Percentiles rank a stretch among this genome's conserved stretches.
Conservation (phyloP, 306 rosid species). For the Lithocarpus polystachyus region DNA sequence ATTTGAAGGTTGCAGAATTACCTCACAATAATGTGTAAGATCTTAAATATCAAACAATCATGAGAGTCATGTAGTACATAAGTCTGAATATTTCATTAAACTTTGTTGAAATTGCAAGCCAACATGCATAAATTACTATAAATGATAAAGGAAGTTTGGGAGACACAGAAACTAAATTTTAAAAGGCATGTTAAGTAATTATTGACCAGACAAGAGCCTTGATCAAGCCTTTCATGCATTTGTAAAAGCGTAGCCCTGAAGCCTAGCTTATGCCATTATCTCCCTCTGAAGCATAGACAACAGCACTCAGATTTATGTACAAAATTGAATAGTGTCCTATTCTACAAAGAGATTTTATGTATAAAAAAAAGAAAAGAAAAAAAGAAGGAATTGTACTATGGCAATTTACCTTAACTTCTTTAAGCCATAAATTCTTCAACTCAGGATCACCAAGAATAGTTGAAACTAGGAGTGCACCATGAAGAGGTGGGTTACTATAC, state of each 20-base stretch:
- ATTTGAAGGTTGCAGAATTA: no score
- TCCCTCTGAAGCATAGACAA: background rate
- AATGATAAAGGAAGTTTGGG: background rate
- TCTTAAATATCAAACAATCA: background rate
- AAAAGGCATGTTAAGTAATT: background rate
- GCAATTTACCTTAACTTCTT: constrained; percentile 81
- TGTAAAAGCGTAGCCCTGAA: background rate
- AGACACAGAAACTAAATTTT: background rate
- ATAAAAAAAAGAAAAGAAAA: background rate
- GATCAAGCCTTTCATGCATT: background rate
- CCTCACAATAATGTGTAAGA: no score
- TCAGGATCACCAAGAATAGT: constrained; percentile 80
- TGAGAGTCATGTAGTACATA: background rate
- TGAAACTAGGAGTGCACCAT: constrained; percentile 81
- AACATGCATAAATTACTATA: background rate
- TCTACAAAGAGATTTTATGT: background rate
- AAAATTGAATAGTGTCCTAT: background rate
- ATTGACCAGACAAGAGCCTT: background rate
- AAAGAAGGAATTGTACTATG: background rate
- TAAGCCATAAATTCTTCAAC: constrained; percentile 75
- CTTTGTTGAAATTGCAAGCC: background rate
- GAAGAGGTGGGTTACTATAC: constrained; percentile 97
- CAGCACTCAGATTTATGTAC: background rate
- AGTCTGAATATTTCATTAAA: background rate
- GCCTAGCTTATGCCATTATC: background rate